Evolutionary conservation across 1,284 basidiomycete genomes (phyloP).

Genomic region (Sparassis latifolia): DNA sequence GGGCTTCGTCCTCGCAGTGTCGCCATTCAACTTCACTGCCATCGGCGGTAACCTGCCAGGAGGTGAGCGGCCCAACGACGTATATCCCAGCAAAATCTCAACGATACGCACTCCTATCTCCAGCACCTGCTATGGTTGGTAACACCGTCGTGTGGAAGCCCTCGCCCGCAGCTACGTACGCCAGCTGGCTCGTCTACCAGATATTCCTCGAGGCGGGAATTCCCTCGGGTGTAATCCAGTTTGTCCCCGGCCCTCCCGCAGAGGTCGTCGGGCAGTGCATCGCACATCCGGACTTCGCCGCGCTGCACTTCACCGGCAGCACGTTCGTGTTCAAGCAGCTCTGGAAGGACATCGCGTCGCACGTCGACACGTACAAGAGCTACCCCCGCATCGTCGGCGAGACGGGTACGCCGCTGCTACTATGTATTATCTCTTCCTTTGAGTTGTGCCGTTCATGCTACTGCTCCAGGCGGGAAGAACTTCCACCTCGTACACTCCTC

Average conservation of each 20-base stretch:
- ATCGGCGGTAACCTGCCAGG: slow-evolving; percentile 91
- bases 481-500: slow-evolving; percentile 91
- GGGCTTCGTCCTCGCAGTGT: slow-evolving; percentile 95
- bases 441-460: not conserved
- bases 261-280: slow-evolving; percentile 82
- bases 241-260: slow-evolving; percentile 83
- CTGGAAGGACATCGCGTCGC: slow-evolving; percentile 92
- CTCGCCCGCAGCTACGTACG: slow-evolving; percentile 90
- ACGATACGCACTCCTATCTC: not conserved
- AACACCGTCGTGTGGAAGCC: slow-evolving; percentile 98
- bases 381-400: slow-evolving; percentile 97
- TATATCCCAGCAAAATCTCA: no score
- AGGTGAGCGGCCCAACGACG: slow-evolving; percentile 31
- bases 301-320: slow-evolving; percentile 95
- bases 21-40: slow-evolving; percentile 98
- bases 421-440: not conserved
- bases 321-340: slow-evolving; percentile 92
- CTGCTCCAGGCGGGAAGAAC: slow-evolving; percentile 80
- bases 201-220: slow-evolving; percentile 93
- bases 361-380: slow-evolving; percentile 79
- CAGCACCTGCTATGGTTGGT: slow-evolving; percentile 88
- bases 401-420: slow-evolving; percentile 39
- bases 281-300: slow-evolving; percentile 76
- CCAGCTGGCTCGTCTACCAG: slow-evolving; percentile 91
- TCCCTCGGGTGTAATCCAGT: slow-evolving; percentile 94